A percentile compares a stretch with the other conserved stretches of the same genome.
Evolutionary conservation across 257 asterid species (phyloP).

Genomic region (Plantago elongata): DNA sequence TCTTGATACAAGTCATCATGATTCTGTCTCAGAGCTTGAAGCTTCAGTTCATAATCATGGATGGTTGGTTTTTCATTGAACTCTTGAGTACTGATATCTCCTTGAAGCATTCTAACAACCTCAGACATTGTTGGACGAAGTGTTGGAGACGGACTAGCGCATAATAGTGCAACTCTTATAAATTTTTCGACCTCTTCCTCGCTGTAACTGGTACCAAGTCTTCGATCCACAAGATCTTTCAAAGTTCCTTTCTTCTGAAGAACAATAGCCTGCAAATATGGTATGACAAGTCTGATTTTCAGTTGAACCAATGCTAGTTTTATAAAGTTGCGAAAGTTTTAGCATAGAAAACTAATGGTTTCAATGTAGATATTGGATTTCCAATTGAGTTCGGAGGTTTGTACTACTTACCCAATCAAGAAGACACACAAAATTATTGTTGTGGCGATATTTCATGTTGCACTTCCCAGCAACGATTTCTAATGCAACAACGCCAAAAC

Average conservation of each 20-base stretch:
- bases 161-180: conserved; percentile 46
- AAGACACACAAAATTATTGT: conserved; percentile 49
- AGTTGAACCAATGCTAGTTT: too few species aligned
- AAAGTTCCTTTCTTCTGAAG: conserved; percentile 40
- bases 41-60: conserved; percentile 34
- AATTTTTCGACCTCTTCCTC: conserved; percentile 39
- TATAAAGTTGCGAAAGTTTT: too few species aligned
- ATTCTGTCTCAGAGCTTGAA: conserved; percentile 39
- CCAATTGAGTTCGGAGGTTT: neutral
- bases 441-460: conserved; percentile 48
- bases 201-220: conserved; percentile 34
- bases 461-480: conserved; percentile 59
- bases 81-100: conserved; percentile 30
- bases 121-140: conserved; percentile 60
- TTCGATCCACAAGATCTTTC: conserved; percentile 50
- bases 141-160: conserved; percentile 65
- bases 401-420: conserved; percentile 60
- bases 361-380: neutral
- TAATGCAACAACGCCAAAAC: conserved; percentile 60
- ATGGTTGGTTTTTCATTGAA: conserved; percentile 25
- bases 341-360: too few species aligned
- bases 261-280: conserved; percentile 43
- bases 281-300: too few species aligned
- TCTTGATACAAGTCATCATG: conserved; percentile 23
- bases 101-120: conserved; percentile 55